Evolutionary conservation across 2,329 filamentous ascomycete genomes (phyloP), one percentile per base, ranked within the genome.

Genomic region (Calonectria montana): DNA sequence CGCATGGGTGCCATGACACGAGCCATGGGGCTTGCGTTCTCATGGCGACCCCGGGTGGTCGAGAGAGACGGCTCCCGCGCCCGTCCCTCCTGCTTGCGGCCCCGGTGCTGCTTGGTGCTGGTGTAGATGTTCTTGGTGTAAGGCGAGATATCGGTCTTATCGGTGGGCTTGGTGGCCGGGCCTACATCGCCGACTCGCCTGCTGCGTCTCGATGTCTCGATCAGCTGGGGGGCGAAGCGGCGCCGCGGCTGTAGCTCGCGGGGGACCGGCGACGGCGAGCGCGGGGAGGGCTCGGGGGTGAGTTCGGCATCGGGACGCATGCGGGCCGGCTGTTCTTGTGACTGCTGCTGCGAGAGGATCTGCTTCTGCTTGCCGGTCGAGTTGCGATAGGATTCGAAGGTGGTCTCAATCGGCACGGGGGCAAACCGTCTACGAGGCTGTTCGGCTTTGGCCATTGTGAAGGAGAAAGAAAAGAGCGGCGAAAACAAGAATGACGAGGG

Each of bases 191-290:
- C 91, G 18, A 89, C 89, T 78, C 91, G 91, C 74, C 93, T 91
- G 39, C 91, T 91, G 65, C 95, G 89, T 77, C 91, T 91, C 4
- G 93, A 93, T 3, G 94, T 96, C 82, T 96, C 94, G 73, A 97
- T 92, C 67, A 97, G 86, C 78, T 96, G 93, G 15, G 95, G 95
- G 35, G 92, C 89, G 81, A 97, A 97, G 71, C 85, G 85, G 74
- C 88, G 86, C 31, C 77, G 85, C 79, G 50, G 85, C 82, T 48
- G 86, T 81, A 68, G 84, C 83, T 73, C 86, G 83, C 43, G 85
- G 83, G 75, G 83, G 80, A 75, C 72, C 59, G 86, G 84, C 2
- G 87, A 87, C 7, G 86, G 83, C 13, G 87, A 86, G 66, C 87
- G 87, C 48, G 88, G 88, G 59, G 87, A 89, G 18, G 87, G 84